Conservation (phyloP, 306 rosid genomes). For the Alnus glutinosa region DNA sequence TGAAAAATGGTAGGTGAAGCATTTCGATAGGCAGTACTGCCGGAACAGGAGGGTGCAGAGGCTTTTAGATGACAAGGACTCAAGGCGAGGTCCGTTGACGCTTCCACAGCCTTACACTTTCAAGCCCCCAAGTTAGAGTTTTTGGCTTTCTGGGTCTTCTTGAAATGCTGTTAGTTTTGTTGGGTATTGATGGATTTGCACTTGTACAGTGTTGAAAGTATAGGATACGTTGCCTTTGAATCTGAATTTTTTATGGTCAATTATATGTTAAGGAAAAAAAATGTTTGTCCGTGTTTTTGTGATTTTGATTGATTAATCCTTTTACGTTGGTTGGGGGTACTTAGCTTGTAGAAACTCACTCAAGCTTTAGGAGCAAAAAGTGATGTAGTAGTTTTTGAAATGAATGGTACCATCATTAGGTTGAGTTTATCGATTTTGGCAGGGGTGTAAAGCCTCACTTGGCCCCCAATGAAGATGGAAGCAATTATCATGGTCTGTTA, state of each 20-base stretch:
- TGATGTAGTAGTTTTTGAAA: conserved; percentile 3
- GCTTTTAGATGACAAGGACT: conserved; percentile 83
- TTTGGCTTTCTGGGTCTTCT: conserved; percentile 19
- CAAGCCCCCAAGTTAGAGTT: conserved; percentile 41
- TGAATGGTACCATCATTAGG: conserved; percentile 21
- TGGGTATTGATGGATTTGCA: neutral
- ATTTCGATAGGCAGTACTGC: conserved; percentile 83
- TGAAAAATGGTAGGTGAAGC: conserved; percentile 67
- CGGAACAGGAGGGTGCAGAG: conserved; percentile 73
- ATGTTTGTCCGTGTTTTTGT: neutral
- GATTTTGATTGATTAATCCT: neutral
- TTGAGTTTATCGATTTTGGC: conserved; percentile 33
- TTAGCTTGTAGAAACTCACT: neutral
- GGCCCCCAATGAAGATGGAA: conserved; percentile 28
- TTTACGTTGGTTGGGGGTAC: neutral
- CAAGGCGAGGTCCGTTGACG: conserved; percentile 82
- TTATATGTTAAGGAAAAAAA: neutral
- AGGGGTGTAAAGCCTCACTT: conserved; percentile 32
- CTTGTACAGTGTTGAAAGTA: conserved; percentile 4
- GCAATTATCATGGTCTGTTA: conserved; percentile 4
- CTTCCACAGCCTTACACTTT: conserved; percentile 71
- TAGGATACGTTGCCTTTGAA: neutral
- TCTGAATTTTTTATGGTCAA: neutral
- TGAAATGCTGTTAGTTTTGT: conserved; percentile 1
- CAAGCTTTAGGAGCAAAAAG: neutral